phyloP scores from a whole-genome alignment of 805 yeast species.

The Wickerhamomyces hampshirensis region DNA sequence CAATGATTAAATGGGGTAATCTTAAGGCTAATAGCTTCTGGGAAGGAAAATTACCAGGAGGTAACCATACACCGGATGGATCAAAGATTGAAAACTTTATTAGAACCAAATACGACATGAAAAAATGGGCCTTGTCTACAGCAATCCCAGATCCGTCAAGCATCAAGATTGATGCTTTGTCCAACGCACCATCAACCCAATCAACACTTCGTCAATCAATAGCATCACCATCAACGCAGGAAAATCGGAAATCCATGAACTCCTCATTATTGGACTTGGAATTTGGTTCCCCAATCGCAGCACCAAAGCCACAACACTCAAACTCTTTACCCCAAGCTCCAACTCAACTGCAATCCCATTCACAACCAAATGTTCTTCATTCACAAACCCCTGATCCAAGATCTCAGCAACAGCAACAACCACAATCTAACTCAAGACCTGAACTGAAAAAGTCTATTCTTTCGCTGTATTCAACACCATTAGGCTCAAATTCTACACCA shows the following conservation, averaged over 20 bases:
- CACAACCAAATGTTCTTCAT: constrained; percentile 3
- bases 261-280: constrained; percentile 26
- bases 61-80: constrained; percentile 70
- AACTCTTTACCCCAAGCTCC: constrained; percentile 5
- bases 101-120: constrained; percentile 85
- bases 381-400: constrained; percentile 5
- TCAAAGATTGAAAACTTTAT: constrained; percentile 85
- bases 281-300: constrained; percentile 25
- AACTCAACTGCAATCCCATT: constrained; percentile 4
- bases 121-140: constrained; percentile 72
- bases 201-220: constrained; percentile 6
- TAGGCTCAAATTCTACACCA: constrained; percentile 20
- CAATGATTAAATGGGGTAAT: constrained; percentile 86
- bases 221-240: constrained; percentile 9
- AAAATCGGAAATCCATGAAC: constrained; percentile 15
- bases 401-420: constrained; percentile 12
- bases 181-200: constrained; percentile 9
- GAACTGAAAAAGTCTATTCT: constrained; percentile 90
- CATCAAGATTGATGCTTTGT: constrained; percentile 5
- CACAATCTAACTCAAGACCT: constrained; percentile 45
- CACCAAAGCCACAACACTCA: constrained; percentile 7
- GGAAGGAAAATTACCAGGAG: constrained; percentile 73
- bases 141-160: constrained; percentile 53
- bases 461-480: constrained; percentile 73
- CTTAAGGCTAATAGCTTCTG: constrained; percentile 71